A percentile compares a stretch with the other conserved stretches of the same genome.
These are phyloP conservation scores for Coemansia sp. DNA, from an alignment of 192 early-diverging fungal genomes.

Conservation along the genomic window DNA sequence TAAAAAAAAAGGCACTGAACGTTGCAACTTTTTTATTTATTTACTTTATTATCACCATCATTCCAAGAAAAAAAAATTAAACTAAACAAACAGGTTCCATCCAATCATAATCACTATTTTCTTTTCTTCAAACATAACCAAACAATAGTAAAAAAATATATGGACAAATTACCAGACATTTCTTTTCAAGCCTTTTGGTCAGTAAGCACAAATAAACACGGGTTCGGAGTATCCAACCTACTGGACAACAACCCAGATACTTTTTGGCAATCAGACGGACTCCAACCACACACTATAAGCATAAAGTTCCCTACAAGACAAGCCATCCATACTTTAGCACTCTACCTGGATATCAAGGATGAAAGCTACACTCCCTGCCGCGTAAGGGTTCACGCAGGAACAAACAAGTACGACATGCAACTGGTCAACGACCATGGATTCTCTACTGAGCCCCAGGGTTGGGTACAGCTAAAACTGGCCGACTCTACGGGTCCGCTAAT, in stretches of 20 bases:
- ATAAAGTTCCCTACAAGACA: slow-evolving; percentile 21
- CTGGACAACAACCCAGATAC: slow-evolving; percentile 21
- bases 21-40: slow-evolving; percentile 15
- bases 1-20: no score
- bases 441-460: slow-evolving; percentile 21
- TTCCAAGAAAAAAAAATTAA: slow-evolving; percentile 1
- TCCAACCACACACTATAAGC: slow-evolving; percentile 34
- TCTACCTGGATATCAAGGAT: slow-evolving; percentile 39
- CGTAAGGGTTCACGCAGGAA: slow-evolving; percentile 16
- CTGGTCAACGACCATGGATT: slow-evolving; percentile 14
- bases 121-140: not conserved
- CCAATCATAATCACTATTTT: no score
- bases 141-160: not conserved
- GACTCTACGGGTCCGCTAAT: slow-evolving; percentile 15
- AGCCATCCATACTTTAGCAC: slow-evolving; percentile 21
- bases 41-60: not conserved
- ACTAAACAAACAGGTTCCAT: slow-evolving; percentile 12
- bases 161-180: slow-evolving; percentile 13
- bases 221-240: slow-evolving; percentile 21
- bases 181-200: slow-evolving; percentile 18
- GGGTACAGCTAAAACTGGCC: slow-evolving; percentile 20
- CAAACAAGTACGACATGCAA: slow-evolving; percentile 28
- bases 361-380: slow-evolving; percentile 51
- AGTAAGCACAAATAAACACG: slow-evolving; percentile 36
- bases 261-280: slow-evolving; percentile 51